These are phyloP conservation scores for Scedosporium minutisporum DNA, from an alignment of 2,329 filamentous ascomycete species.

Conservation along the genomic window DNA sequence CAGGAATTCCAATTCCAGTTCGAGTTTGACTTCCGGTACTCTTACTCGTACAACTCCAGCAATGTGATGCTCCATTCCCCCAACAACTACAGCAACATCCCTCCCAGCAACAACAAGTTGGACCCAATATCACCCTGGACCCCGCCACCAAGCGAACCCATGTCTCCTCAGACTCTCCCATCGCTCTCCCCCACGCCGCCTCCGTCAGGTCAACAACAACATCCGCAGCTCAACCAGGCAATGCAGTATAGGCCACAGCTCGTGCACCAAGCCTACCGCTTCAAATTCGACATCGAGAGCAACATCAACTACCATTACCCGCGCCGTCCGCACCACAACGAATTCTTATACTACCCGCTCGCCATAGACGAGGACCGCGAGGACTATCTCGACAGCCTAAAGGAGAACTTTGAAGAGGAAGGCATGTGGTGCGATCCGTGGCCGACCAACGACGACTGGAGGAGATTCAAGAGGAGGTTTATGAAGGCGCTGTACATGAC, in stretches of 20 bases:
- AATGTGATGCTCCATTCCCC: constrained; percentile 9
- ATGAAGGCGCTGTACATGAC: constrained; percentile 18
- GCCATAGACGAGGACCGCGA: constrained; percentile 19
- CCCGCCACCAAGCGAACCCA: background rate
- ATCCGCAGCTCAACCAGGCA: background rate
- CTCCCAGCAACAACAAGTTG: background rate
- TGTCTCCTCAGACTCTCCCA: background rate
- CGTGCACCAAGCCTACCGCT: constrained; percentile 35
- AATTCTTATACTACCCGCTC: constrained; percentile 27
- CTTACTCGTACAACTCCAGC: constrained; percentile 13
- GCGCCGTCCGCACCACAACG: constrained; percentile 31
- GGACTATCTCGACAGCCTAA: constrained; percentile 11
- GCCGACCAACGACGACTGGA: constrained; percentile 31
- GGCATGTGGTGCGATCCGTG: constrained; percentile 25
- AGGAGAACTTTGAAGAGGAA: constrained; percentile 10
- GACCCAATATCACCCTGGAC: background rate
- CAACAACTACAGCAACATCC: background rate
- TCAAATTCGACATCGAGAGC: constrained; percentile 36
- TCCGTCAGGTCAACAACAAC: background rate
- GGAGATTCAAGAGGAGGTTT: constrained; percentile 24
- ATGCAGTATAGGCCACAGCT: constrained; percentile 19
- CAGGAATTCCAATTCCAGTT: constrained; percentile 39
- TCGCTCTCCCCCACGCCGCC: constrained; percentile 5
- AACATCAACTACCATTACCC: constrained; percentile 33
- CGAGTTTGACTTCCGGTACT: constrained; percentile 25